Base-by-base conservation (phyloP, 2,329 filamentous ascomycete genomes). In the Arthrinium phaeospermum region DNA sequence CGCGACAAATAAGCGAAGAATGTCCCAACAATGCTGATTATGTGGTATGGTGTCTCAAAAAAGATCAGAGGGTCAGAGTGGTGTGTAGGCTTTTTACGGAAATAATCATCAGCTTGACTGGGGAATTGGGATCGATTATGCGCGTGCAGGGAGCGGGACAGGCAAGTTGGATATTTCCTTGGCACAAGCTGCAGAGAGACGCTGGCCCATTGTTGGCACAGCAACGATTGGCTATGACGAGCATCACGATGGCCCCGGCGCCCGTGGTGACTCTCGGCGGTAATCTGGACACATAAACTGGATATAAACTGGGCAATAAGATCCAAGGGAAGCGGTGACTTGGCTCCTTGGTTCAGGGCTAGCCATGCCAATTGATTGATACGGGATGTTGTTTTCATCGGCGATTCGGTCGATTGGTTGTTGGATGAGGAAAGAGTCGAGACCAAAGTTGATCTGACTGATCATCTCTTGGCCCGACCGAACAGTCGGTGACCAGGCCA, bases 51-150 rank as follows among this genome's bases (percentile, higher is more conserved):
- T 61, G 57, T 69, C 30, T 70, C 34, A 41, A 61, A 57, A 34
- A 30, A 44, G n/a, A 30, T 57, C 27, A 30, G 16, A 68, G 8
- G 24, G 13, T n/a, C 13, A 16, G 22, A 44, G 30, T 22, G 41
- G 27, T 41, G 57, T 64, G 34, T 41, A 64, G 61, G 73, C 77
- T 76, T 72, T 77, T 77, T 76, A 72, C 46, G 76, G 78, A 76
- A 75, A 70, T 69, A 77, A 77, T 77, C 75, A 73, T 75, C 75
- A 74, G 30, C 67, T 69, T 61, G 57, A 71, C 57, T 61, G 34
- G 64, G 71, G 53, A 57, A 49, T 51, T 46, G 51, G 51, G 34
- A 67, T 72, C 61, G 69, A 41, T 64, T 64, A 64, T 64, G 57
- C 57, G 57, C 57, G 57, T 64, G 57, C 57, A 64, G 57, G 57